Conservation (phyloP, 2,329 filamentous ascomycete species). For the Podosphaera xanthii region DNA sequence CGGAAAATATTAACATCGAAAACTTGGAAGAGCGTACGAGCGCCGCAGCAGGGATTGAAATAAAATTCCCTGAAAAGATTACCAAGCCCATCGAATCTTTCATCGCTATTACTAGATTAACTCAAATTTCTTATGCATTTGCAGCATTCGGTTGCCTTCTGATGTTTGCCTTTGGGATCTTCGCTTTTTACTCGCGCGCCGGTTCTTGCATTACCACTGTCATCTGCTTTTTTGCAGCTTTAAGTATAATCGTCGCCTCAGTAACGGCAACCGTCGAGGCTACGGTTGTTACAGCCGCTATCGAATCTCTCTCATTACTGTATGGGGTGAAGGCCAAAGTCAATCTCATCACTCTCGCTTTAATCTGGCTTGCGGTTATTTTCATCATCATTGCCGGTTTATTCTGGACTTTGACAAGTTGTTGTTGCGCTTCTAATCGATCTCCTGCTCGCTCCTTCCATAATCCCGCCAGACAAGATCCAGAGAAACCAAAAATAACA, state of each 20-base stretch:
- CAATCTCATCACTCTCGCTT: slow-evolving; percentile 45
- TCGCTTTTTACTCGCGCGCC: slow-evolving; percentile 62
- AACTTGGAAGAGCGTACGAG: slow-evolving; percentile 30
- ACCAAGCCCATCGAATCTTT: slow-evolving; percentile 49
- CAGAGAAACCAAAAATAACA: slow-evolving; percentile 13
- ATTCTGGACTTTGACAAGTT: slow-evolving; percentile 82
- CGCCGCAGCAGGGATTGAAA: slow-evolving; percentile 23
- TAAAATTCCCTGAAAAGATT: slow-evolving; percentile 45
- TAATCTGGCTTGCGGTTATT: slow-evolving; percentile 58
- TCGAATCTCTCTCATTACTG: slow-evolving; percentile 41
- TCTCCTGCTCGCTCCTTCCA: neutral
- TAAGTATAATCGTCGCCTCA: slow-evolving; percentile 36
- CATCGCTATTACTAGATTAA: slow-evolving; percentile 53
- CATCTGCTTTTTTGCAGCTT: slow-evolving; percentile 38
- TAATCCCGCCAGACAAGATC: slow-evolving; percentile 8
- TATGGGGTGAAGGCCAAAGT: slow-evolving; percentile 49
- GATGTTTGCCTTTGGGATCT: slow-evolving; percentile 57
- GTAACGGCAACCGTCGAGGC: slow-evolving; percentile 55
- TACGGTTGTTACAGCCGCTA: slow-evolving; percentile 41
- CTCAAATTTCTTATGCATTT: slow-evolving; percentile 58
- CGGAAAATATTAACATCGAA: slow-evolving; percentile 45
- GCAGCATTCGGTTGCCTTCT: slow-evolving; percentile 45
- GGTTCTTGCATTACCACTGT: slow-evolving; percentile 68
- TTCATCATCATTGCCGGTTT: slow-evolving; percentile 53
- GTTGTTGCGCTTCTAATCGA: slow-evolving; percentile 43